A percentile compares a stretch with the other conserved stretches of the same genome.
These are phyloP conservation scores for Saksenaea oblongispora DNA, from an alignment of 371 early-diverging fungal genomes.

Conservation along the genomic window DNA sequence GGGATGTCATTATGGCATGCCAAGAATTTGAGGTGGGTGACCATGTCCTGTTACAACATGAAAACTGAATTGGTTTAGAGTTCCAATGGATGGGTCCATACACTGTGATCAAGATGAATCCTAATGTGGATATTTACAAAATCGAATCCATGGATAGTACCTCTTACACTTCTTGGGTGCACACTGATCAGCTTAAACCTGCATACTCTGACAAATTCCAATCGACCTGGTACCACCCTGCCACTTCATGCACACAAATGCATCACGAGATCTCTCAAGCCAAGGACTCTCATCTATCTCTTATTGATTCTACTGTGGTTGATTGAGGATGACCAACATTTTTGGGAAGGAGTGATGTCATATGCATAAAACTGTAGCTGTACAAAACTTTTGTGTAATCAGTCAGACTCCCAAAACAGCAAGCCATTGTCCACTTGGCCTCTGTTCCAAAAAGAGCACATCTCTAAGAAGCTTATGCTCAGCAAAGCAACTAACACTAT, in stretches of 20 bases:
- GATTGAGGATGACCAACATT: slow-evolving; percentile 8
- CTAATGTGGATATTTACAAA: slow-evolving; percentile 9
- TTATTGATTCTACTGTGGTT: slow-evolving; percentile 1
- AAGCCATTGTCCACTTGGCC: too few species aligned
- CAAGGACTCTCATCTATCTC: background rate
- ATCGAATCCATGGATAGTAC: background rate
- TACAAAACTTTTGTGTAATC: too few species aligned
- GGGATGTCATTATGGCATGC: slow-evolving; percentile 12
- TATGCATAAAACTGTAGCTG: too few species aligned
- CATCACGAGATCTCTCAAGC: background rate
- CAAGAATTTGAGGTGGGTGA: slow-evolving; percentile 11
- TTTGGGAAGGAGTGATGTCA: slow-evolving; percentile 5
- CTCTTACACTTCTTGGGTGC: slow-evolving; percentile 13
- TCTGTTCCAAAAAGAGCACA: too few species aligned
- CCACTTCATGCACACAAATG: background rate
- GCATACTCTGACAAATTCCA: background rate
- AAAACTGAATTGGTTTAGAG: slow-evolving; percentile 9
- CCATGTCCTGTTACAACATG: slow-evolving; percentile 11
- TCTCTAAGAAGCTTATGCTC: too few species aligned
- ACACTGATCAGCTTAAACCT: background rate
- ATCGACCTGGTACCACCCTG: slow-evolving; percentile 13
- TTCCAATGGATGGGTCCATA: slow-evolving; percentile 15
- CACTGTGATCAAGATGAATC: background rate
- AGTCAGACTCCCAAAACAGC: too few species aligned
- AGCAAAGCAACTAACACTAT: too few species aligned